A percentile compares a stretch with the other conserved stretches of the same genome.
Conservation (phyloP, 208 protist species). For the Trypanosoma brucei region DNA sequence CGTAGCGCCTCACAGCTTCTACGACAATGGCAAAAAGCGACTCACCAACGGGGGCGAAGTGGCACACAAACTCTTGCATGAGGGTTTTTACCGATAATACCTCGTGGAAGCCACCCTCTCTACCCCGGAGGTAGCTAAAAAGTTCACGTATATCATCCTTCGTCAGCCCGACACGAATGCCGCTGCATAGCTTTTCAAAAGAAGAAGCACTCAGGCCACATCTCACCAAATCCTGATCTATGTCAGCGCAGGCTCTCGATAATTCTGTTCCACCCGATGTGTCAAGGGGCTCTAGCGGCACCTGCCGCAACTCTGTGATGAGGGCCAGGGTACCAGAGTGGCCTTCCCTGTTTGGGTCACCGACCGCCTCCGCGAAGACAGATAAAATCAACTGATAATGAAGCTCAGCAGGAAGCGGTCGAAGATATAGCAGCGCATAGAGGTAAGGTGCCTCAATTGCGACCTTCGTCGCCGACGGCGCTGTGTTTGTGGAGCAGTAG, state of each 20-base stretch:
- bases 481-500: slow-evolving; percentile 11
- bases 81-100: slow-evolving; percentile 34
- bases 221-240: slow-evolving; percentile 2
- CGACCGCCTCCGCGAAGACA: slow-evolving; percentile 54
- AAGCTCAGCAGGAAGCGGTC: slow-evolving; percentile 37
- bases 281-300: slow-evolving; percentile 14
- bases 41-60: slow-evolving; percentile 57
- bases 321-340: slow-evolving; percentile 52
- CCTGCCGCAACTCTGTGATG: slow-evolving; percentile 22
- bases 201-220: slow-evolving; percentile 28
- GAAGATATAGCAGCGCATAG: slow-evolving; percentile 47
- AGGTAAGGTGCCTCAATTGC: slow-evolving; percentile 36
- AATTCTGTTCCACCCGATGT: background rate
- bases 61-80: slow-evolving; percentile 37
- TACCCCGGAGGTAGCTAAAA: slow-evolving; percentile 44
- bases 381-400: slow-evolving; percentile 64
- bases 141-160: slow-evolving; percentile 46
- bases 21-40: slow-evolving; percentile 36
- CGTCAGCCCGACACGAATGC: slow-evolving; percentile 33
- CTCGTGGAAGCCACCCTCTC: slow-evolving; percentile 20
- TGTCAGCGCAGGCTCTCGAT: slow-evolving; percentile 19
- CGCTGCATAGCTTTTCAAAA: slow-evolving; percentile 52
- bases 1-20: slow-evolving; percentile 32
- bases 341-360: slow-evolving; percentile 23
- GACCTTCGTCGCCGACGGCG: slow-evolving; percentile 1